A percentile compares a stretch with the other conserved stretches of the same genome.
Evolutionary conservation across 1,139 yeast genomes (phyloP).

Genomic region (Lodderomyces elongisporus): DNA sequence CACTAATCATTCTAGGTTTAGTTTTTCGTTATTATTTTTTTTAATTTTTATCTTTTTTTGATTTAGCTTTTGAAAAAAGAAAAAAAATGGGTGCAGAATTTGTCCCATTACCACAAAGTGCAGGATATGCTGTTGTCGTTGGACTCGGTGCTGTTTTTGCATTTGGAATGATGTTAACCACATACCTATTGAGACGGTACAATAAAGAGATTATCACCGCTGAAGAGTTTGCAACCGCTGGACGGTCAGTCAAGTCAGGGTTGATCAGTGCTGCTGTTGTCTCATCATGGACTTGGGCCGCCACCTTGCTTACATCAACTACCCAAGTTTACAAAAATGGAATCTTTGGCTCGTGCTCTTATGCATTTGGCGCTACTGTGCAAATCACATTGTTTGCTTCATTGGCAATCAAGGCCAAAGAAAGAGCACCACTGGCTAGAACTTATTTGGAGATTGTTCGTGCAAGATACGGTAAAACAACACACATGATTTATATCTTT

Average conservation of each 20-base stretch:
- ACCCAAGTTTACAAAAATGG: constrained; percentile 77
- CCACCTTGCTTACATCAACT: constrained; percentile 46
- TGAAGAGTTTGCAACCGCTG: constrained; percentile 87
- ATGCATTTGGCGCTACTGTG: constrained; percentile 52
- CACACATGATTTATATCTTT: constrained; percentile 66
- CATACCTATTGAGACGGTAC: constrained; percentile 65
- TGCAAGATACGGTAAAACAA: constrained; percentile 48
- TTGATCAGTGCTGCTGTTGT: constrained; percentile 84
- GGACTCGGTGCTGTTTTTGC: constrained; percentile 86
- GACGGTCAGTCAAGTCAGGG: constrained; percentile 76
- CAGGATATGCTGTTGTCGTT: constrained; percentile 90
- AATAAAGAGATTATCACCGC: constrained; percentile 80
- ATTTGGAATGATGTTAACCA: constrained; percentile 69
- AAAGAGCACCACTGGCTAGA: constrained; percentile 55
- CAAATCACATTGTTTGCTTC: constrained; percentile 50
- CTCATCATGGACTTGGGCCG: constrained; percentile 94
- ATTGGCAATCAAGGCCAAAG: constrained; percentile 52
- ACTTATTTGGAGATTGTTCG: constrained; percentile 51
- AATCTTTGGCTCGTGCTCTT: constrained; percentile 51
- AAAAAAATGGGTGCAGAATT: too few species aligned
- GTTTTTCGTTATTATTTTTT: too few species aligned
- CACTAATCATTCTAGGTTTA: too few species aligned
- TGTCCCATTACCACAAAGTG: constrained; percentile 52
- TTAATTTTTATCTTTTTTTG: not conserved
- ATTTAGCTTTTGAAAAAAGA: not conserved